phyloP scores from a whole-genome alignment of 2,329 filamentous ascomycete species.

The Diaporthe ampelina region DNA sequence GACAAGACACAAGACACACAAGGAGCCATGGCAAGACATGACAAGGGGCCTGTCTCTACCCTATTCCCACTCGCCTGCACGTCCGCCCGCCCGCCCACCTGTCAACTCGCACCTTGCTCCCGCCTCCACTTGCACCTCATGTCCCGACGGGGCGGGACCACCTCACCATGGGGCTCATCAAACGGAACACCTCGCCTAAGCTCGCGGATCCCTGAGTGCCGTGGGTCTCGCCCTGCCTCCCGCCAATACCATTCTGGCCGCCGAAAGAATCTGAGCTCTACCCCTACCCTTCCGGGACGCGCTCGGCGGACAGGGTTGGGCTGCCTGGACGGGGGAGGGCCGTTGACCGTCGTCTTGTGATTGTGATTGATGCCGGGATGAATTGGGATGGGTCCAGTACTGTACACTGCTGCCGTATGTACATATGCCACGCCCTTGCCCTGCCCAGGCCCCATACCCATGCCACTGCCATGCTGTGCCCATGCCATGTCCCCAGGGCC shows the following conservation, averaged over 20 bases:
- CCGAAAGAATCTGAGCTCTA: slow-evolving; percentile 26
- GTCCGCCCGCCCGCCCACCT: slow-evolving; percentile 11
- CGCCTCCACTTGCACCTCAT: slow-evolving; percentile 28
- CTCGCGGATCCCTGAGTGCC: slow-evolving; percentile 18
- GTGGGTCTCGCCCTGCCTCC: slow-evolving; percentile 23
- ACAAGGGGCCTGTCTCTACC: slow-evolving; percentile 4
- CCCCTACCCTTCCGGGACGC: slow-evolving; percentile 23
- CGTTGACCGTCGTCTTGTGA: slow-evolving; percentile 23
- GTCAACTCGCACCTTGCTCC: slow-evolving; percentile 21
- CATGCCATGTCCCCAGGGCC: not conserved
- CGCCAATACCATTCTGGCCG: slow-evolving; percentile 27
- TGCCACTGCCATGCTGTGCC: slow-evolving; percentile 27
- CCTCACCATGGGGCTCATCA: slow-evolving; percentile 35
- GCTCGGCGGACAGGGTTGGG: slow-evolving; percentile 18
- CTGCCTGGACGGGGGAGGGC: not conserved
- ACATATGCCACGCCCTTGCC: slow-evolving; percentile 4
- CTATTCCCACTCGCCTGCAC: not conserved
- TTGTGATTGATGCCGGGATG: slow-evolving; percentile 25
- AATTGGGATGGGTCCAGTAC: not conserved
- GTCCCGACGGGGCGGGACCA: slow-evolving; percentile 32
- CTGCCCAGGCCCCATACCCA: not conserved
- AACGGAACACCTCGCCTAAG: slow-evolving; percentile 40
- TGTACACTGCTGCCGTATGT: not conserved
- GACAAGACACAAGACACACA: not conserved
- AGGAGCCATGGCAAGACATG: slow-evolving; percentile 2